Conservation (phyloP, 2,329 filamentous ascomycete species). For the Cladosporium sp. region DNA sequence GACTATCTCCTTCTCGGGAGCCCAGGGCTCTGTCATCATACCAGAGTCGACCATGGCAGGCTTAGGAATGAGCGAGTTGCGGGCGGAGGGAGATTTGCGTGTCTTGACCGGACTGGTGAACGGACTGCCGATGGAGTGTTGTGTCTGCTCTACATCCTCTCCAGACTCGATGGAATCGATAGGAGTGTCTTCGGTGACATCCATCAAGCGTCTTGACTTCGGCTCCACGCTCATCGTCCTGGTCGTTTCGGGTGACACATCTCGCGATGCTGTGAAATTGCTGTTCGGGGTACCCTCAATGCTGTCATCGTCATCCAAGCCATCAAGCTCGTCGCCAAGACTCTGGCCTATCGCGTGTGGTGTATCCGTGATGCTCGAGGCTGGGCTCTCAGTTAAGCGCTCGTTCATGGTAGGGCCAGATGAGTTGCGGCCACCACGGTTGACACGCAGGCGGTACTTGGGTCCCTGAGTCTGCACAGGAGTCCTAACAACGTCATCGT, state of each 20-base stretch:
- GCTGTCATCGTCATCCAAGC: constrained; percentile 68
- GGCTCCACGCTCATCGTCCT: constrained; percentile 2
- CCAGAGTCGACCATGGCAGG: constrained; percentile 55
- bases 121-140: constrained; percentile 15
- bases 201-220: not conserved
- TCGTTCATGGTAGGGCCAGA: constrained; percentile 36
- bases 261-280: constrained; percentile 40
- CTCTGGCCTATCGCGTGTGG: constrained; percentile 62
- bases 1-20: constrained; percentile 29
- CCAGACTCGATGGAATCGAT: constrained; percentile 17
- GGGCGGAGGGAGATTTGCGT: constrained; percentile 10
- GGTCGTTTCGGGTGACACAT: constrained; percentile 35
- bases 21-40: constrained; percentile 60
- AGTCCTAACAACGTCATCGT: constrained; percentile 56
- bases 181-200: constrained; percentile 14
- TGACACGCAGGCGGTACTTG: constrained; percentile 68
- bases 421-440: constrained; percentile 49
- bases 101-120: constrained; percentile 11
- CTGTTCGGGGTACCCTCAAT: constrained; percentile 38
- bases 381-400: constrained; percentile 23
- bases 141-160: constrained; percentile 5
- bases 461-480: constrained; percentile 60
- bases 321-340: constrained; percentile 84
- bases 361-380: constrained; percentile 31
- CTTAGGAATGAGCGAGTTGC: constrained; percentile 13